phyloP scores from a whole-genome alignment of 2,329 filamentous ascomycete genomes.

The Cladophialophora immunda region DNA sequence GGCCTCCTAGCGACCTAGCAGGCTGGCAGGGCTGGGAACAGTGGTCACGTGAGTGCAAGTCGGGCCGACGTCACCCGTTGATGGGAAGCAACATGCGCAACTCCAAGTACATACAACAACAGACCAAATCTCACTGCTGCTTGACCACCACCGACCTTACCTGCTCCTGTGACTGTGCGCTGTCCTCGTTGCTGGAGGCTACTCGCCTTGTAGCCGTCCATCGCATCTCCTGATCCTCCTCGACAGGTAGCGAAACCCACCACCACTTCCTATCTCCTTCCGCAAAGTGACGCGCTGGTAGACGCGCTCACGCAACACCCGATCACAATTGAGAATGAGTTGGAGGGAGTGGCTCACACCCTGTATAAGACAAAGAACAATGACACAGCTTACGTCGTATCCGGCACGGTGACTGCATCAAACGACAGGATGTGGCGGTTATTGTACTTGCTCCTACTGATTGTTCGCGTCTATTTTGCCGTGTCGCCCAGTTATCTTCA shows the following conservation, averaged over 20 bases:
- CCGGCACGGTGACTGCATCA: slow-evolving; percentile 33
- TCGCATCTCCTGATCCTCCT: neutral
- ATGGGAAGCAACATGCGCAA: neutral
- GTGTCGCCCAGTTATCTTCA: slow-evolving; percentile 95
- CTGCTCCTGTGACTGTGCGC: neutral
- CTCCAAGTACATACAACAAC: neutral
- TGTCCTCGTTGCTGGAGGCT: neutral
- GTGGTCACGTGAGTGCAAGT: neutral
- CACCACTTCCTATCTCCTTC: neutral
- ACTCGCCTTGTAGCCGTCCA: neutral
- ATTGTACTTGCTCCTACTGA: slow-evolving; percentile 81
- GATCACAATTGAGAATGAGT: slow-evolving; percentile 34
- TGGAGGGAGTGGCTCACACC: slow-evolving; percentile 20
- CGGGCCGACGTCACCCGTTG: neutral
- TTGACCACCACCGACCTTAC: neutral
- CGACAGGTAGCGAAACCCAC: neutral
- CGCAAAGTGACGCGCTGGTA: slow-evolving; percentile 26
- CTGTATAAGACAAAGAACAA: slow-evolving; percentile 29
- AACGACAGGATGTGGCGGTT: slow-evolving; percentile 80
- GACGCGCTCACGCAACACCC: slow-evolving; percentile 31
- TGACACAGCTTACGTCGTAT: slow-evolving; percentile 30
- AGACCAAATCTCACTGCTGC: neutral
- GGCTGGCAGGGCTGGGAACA: neutral
- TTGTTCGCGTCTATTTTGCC: slow-evolving; percentile 92
- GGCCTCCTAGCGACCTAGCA: too few species aligned